Conservation (phyloP, 1,139 yeast genomes). For the Zygosaccharomyces sapae region DNA sequence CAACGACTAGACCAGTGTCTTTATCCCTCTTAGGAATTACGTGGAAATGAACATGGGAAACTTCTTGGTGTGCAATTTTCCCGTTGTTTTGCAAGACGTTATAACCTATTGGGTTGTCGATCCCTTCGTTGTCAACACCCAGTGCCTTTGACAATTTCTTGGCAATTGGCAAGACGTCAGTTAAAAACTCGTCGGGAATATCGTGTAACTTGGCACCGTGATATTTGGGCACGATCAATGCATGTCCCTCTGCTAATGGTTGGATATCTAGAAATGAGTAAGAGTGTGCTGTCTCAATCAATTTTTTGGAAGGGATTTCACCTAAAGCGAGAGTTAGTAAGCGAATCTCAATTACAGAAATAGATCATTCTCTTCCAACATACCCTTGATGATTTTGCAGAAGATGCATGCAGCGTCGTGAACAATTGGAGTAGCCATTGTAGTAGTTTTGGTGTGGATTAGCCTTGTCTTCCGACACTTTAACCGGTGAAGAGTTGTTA, state of each 20-base stretch:
- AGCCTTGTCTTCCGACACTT: not conserved
- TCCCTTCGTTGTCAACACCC: constrained; percentile 56
- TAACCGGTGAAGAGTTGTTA: not conserved
- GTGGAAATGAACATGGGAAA: constrained; percentile 95
- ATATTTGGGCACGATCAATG: constrained; percentile 81
- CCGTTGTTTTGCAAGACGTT: constrained; percentile 91
- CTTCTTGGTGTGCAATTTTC: constrained; percentile 86
- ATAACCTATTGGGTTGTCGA: constrained; percentile 70
- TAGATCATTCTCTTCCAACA: constrained; percentile 21
- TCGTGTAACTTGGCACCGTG: constrained; percentile 90
- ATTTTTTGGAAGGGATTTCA: constrained; percentile 83
- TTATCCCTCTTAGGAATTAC: constrained; percentile 79
- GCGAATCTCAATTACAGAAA: not conserved
- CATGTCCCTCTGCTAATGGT: constrained; percentile 84
- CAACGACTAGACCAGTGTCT: constrained; percentile 72
- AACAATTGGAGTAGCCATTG: constrained; percentile 18
- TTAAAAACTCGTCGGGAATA: constrained; percentile 81
- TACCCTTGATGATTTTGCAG: constrained; percentile 84
- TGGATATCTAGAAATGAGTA: constrained; percentile 88
- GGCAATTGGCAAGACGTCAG: constrained; percentile 80
- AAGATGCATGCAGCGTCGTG: constrained; percentile 66
- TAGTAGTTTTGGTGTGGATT: not conserved
- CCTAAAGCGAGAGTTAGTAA: constrained; percentile 38
- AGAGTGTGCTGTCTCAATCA: constrained; percentile 73
- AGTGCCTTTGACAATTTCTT: constrained; percentile 75